Evolutionary conservation across 2,329 filamentous ascomycete genomes (phyloP), one percentile per base, ranked within the genome.

Genomic region (Dendryphion nanum): DNA sequence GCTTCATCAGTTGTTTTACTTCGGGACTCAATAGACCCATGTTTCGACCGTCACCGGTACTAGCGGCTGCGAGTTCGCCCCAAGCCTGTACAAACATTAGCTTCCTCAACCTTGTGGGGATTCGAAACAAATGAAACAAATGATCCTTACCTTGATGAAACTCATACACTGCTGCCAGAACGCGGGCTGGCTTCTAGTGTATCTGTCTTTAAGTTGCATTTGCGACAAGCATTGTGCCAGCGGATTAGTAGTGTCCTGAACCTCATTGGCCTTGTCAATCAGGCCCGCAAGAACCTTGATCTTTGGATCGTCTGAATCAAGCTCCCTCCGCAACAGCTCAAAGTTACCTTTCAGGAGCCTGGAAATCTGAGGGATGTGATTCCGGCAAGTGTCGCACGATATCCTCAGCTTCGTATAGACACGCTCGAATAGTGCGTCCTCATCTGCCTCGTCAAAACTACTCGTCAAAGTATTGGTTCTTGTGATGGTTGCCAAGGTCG

Each of bases 191-290:
- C 75, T 81, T 37, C 88, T 77, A 35, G 87, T 78, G 8, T 81
- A 83, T 6, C 87, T 86, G 53, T 95, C 89, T 60, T 91, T 93
- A 8, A 95, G 73, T 61, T 89, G 89, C 71, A 95, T 87, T 32
- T 78, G 76, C 3, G 83, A 87, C 8, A 96, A 69, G n/a, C 84
- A 78, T 26, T 74, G 73, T 55, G 86, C 84, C 18, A 96, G 73
- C 8, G 79, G 74, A 54, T 89, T 82, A 2, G 86, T 86, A 50
- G 86, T 82, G 40, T 86, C 79, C 29, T 90, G 77, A 14, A 86
- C 82, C 10, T 79, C 72, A 30, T 77, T 78, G 57, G 85, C 90
- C 56, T 84, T 85, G 32, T 81, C 74, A 36, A 91, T 82, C 31
- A 95, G 75, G 2, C 75, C 72, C 38, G 77, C 82, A 31, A 66